Percentiles rank a stretch among this genome's conserved stretches.
Evolutionary conservation across 176 grass and related monocot species (phyloP).

Genomic region (Zea luxurians): DNA sequence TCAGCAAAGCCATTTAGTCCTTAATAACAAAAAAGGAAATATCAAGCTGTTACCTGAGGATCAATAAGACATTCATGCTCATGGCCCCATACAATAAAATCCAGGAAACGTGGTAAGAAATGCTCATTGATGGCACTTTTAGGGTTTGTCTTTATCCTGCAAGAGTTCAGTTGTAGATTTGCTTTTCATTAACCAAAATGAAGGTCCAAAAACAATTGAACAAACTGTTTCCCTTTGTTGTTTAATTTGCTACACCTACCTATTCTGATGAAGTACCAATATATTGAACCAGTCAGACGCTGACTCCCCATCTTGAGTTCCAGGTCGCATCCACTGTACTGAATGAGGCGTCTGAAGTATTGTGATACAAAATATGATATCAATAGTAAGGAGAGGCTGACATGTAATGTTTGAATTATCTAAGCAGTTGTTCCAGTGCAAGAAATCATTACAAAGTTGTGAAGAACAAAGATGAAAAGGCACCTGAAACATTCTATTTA

Average conservation of each 20-base stretch:
- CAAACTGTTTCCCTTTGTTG: not conserved
- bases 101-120: constrained; percentile 90
- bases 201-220: constrained; percentile 13
- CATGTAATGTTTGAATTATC: not conserved
- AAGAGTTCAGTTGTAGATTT: constrained; percentile 27
- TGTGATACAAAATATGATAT: constrained; percentile 27
- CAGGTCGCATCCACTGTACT: constrained; percentile 91
- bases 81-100: constrained; percentile 94
- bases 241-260: constrained; percentile 38
- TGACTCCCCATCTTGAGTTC: constrained; percentile 65
- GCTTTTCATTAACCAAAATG: not conserved
- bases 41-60: constrained; percentile 62
- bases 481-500: constrained; percentile 99
- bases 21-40: constrained; percentile 9
- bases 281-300: constrained; percentile 93
- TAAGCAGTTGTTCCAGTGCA: not conserved
- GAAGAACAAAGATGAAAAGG: constrained; percentile 17
- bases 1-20: not conserved
- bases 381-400: not conserved
- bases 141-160: constrained; percentile 88
- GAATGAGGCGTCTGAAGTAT: constrained; percentile 83
- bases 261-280: constrained; percentile 98
- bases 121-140: constrained; percentile 95
- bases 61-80: constrained; percentile 96
- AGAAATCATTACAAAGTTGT: not conserved